Base-by-base conservation (phyloP, 2,329 filamentous ascomycete genomes). In the Fusarium sp. region DNA sequence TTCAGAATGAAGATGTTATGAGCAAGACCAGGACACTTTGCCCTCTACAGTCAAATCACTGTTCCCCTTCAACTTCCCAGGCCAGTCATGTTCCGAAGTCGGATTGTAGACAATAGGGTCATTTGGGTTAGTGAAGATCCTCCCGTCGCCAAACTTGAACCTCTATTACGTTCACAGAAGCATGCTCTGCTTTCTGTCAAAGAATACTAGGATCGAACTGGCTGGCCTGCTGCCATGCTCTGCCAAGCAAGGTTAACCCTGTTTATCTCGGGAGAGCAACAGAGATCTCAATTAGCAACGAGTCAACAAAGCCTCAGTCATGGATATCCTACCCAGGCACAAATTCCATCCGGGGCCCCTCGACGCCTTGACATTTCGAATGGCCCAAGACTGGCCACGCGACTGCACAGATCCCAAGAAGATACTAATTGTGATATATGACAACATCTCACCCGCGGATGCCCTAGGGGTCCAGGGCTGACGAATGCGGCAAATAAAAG, bases 231-330 rank as follows among this genome's bases (percentile, higher is more conserved):
- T 20, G 20, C 4, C 24, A 29, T 30, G 27, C 8, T 9, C 16
- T 42, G 45, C 40, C 45, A 58, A 65, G 60, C 27, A 65, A 47
- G 24, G 22, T n/a, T 46, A 52, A 25, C 52, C 45, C 32, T 65
- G 60, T 40, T 56, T 58, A 65, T 27, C n/a, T 37, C 52, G 29
- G 53, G 37, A 25, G 45, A 58, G 37, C 13, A 45, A 42, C 27
- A 46, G 8, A 30, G n/a, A 27, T 29, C 30, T 32, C 25, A 30
- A 22, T 27, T 42, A 30, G 41, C 32, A 29, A 56, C 27, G 27
- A 63, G 42, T 20, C 56, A 34, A 22, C 11, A 51, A 30, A 27
- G 18, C 12, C 14, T 18, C 7, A 52, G 24, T 32, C 60, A 51
- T 34, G 40, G 52, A 52, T 65, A 47, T 37, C 40, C 52, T 22